These are phyloP conservation scores for Zymoseptoria tritici DNA, from an alignment of 2,329 filamentous ascomycete genomes.

Conservation along the genomic window DNA sequence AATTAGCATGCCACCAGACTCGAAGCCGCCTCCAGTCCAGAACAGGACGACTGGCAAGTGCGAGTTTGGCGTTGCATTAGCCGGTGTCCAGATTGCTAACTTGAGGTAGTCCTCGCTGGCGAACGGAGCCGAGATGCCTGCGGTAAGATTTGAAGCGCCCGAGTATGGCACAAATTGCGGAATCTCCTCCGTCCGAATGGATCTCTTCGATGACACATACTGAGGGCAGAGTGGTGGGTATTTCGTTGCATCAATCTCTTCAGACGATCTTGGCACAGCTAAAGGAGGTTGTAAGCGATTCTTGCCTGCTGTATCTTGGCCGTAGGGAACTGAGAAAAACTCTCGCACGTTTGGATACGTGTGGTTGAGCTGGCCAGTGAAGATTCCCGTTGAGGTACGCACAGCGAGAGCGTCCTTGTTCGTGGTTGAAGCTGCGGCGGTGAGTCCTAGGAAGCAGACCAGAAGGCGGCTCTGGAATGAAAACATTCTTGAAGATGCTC, in stretches of 20 bases:
- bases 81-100: slow-evolving; percentile 41
- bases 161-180: slow-evolving; percentile 5
- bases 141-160: slow-evolving; percentile 1
- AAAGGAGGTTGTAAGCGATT: slow-evolving; percentile 9
- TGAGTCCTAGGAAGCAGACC: neutral
- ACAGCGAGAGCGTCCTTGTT: neutral
- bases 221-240: slow-evolving; percentile 26
- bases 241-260: neutral
- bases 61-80: slow-evolving; percentile 14
- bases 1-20: slow-evolving; percentile 37
- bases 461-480: neutral
- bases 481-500: neutral
- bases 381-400: neutral
- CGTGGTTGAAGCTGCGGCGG: neutral
- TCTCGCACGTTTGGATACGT: slow-evolving; percentile 3
- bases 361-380: neutral
- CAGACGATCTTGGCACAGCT: neutral
- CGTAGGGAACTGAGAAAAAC: slow-evolving; percentile 11
- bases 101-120: slow-evolving; percentile 36
- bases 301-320: slow-evolving; percentile 6
- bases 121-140: slow-evolving; percentile 9
- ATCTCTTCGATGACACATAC: slow-evolving; percentile 26
- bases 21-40: slow-evolving; percentile 41
- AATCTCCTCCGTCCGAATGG: slow-evolving; percentile 24
- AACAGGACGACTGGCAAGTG: slow-evolving; percentile 40